Percentiles rank a stretch among this genome's conserved stretches.
phyloP scores from a whole-genome alignment of 2,329 filamentous ascomycete genomes.

The Scedosporium aurantiacum region DNA sequence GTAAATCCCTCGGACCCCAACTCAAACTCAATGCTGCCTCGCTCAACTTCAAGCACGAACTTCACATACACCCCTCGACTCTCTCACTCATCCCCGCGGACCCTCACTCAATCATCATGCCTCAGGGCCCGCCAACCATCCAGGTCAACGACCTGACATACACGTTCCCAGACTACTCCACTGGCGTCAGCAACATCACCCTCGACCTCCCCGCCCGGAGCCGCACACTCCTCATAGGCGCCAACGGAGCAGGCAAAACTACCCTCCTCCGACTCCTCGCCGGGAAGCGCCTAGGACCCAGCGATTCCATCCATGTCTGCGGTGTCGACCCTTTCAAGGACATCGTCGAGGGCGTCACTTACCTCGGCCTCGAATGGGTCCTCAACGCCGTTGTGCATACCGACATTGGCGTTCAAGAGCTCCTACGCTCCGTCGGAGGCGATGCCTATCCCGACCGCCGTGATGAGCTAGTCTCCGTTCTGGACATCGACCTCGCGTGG shows the following conservation, averaged over 20 bases:
- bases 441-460: slow-evolving; percentile 69
- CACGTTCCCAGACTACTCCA: slow-evolving; percentile 73
- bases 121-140: slow-evolving; percentile 46
- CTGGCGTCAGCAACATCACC: slow-evolving; percentile 63
- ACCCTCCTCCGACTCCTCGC: slow-evolving; percentile 89
- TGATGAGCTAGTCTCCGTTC: slow-evolving; percentile 75
- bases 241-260: slow-evolving; percentile 95
- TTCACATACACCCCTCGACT: background rate
- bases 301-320: slow-evolving; percentile 61
- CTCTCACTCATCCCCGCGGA: background rate
- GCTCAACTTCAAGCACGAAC: background rate
- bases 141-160: slow-evolving; percentile 70
- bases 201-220: slow-evolving; percentile 72
- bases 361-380: slow-evolving; percentile 96
- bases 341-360: slow-evolving; percentile 85
- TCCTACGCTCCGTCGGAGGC: slow-evolving; percentile 77
- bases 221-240: slow-evolving; percentile 84
- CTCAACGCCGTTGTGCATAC: slow-evolving; percentile 92
- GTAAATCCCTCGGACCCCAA: no score
- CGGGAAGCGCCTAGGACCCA: slow-evolving; percentile 84
- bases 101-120: slow-evolving; percentile 13
- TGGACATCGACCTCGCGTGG: slow-evolving; percentile 88
- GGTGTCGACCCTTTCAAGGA: slow-evolving; percentile 88
- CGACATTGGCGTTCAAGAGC: slow-evolving; percentile 82
- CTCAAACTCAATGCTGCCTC: background rate